These are phyloP conservation scores for Cladosporium cucumerinum DNA, from an alignment of 2,329 filamentous ascomycete genomes.

Conservation along the genomic window DNA sequence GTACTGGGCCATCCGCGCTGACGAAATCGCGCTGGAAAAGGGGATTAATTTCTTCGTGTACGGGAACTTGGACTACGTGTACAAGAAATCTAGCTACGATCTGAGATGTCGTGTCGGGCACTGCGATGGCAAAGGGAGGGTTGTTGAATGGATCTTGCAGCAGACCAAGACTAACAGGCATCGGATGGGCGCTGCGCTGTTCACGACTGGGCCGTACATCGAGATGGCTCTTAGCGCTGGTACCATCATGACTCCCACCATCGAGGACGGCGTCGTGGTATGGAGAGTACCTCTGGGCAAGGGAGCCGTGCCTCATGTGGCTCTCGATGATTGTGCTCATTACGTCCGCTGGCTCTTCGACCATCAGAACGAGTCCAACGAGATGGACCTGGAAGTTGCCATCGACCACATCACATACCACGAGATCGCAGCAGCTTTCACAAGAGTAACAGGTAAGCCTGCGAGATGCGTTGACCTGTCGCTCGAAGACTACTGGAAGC, in stretches of 20 bases:
- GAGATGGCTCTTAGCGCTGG: conserved; percentile 26
- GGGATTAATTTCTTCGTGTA: conserved; percentile 46
- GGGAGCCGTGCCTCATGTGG: conserved; percentile 28
- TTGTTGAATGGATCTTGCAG: conserved; percentile 32
- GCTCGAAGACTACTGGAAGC: conserved; percentile 36
- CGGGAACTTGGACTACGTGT: conserved; percentile 50
- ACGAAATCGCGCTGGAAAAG: conserved; percentile 37
- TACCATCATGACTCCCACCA: conserved; percentile 26
- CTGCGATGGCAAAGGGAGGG: conserved; percentile 43
- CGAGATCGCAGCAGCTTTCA: conserved; percentile 33
- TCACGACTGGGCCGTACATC: conserved; percentile 35
- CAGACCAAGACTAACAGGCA: conserved; percentile 25
- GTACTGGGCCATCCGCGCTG: conserved; percentile 42
- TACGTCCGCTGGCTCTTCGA: conserved; percentile 34
- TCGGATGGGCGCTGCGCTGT: conserved; percentile 29
- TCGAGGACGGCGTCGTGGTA: conserved; percentile 26
- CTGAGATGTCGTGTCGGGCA: conserved; percentile 47
- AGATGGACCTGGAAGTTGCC: conserved; percentile 30
- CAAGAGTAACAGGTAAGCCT: conserved; percentile 32
- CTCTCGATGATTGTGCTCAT: conserved; percentile 30
- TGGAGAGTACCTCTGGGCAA: conserved; percentile 30
- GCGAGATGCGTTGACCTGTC: conserved; percentile 30
- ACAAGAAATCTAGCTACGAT: conserved; percentile 49
- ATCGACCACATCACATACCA: conserved; percentile 30
- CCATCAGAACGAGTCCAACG: conserved; percentile 24